These are phyloP conservation scores for Aspergillus hancockii DNA, from an alignment of 495 filamentous ascomycete genomes.

Conservation along the genomic window DNA sequence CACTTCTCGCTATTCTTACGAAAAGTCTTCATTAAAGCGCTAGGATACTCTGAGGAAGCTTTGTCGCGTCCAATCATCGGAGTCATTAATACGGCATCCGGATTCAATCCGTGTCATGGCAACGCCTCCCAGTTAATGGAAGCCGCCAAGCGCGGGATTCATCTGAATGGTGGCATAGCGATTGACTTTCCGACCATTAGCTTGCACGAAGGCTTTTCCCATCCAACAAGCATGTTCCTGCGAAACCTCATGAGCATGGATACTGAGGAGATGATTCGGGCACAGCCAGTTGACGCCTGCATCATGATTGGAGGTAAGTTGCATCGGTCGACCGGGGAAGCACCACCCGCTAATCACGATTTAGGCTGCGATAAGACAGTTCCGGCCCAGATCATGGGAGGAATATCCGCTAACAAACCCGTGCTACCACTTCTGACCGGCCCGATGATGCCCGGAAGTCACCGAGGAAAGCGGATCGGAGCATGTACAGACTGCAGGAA, in stretches of 20 bases:
- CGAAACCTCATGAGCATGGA: slow-evolving; percentile 73
- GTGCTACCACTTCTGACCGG: slow-evolving; percentile 63
- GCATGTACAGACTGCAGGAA: slow-evolving; percentile 69
- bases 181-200: slow-evolving; percentile 70
- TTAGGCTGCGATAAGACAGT: slow-evolving; percentile 68
- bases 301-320: slow-evolving; percentile 63
- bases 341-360: not conserved
- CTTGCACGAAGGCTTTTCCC: slow-evolving; percentile 61
- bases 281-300: slow-evolving; percentile 64
- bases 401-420: slow-evolving; percentile 69
- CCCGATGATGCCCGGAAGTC: slow-evolving; percentile 67
- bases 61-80: slow-evolving; percentile 65
- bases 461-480: slow-evolving; percentile 57
- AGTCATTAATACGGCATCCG: slow-evolving; percentile 65
- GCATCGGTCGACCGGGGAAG: too few species aligned
- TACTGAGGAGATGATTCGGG: slow-evolving; percentile 69
- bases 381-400: slow-evolving; percentile 69
- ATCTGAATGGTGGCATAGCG: slow-evolving; percentile 59
- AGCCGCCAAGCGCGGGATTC: slow-evolving; percentile 62
- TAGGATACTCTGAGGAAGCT: slow-evolving; percentile 67
- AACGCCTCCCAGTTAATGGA: slow-evolving; percentile 69
- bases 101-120: slow-evolving; percentile 69
- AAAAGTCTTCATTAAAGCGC: slow-evolving; percentile 70
- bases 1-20: slow-evolving; percentile 71
- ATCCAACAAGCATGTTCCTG: slow-evolving; percentile 69